phyloP scores from a whole-genome alignment of 208 protist species.

The Acanthamoeba castellanii region DNA sequence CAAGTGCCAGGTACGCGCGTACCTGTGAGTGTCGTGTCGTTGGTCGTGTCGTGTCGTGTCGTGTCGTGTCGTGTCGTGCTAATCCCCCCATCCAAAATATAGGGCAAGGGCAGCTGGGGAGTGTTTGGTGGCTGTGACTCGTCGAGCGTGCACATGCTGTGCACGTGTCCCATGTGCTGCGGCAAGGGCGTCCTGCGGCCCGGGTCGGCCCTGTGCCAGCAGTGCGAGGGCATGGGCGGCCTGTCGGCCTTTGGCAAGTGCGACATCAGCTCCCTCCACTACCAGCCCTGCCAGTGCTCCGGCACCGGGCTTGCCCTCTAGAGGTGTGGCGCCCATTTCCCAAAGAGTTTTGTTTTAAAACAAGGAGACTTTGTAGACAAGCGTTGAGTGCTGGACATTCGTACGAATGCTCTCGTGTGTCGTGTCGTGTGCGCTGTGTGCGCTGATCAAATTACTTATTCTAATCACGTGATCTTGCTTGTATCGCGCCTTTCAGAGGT shows the following conservation, averaged over 20 bases:
- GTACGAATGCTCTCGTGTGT: too few relatives aligned
- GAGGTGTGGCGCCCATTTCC: too few relatives aligned
- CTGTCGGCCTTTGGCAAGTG: constrained; percentile 29
- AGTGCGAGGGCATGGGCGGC: constrained; percentile 1
- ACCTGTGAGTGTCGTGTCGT: background rate
- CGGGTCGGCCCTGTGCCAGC: background rate
- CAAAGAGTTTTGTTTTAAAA: too few relatives aligned
- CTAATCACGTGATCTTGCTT: too few relatives aligned
- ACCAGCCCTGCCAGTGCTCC: background rate
- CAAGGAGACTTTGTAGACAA: too few relatives aligned
- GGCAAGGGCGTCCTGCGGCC: background rate
- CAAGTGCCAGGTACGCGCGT: background rate
- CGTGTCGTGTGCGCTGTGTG: too few relatives aligned
- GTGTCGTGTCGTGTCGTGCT: too few relatives aligned
- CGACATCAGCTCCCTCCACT: constrained; percentile 25
- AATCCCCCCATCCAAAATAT: background rate
- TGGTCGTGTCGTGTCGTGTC: too few relatives aligned
- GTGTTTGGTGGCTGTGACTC: constrained; percentile 6
- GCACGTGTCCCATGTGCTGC: constrained; percentile 6
- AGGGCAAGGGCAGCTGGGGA: constrained; percentile 7
- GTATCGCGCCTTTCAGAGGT: too few relatives aligned
- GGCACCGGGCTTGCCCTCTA: background rate
- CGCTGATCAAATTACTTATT: too few relatives aligned
- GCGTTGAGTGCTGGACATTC: too few relatives aligned
- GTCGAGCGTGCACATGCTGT: constrained; percentile 36